Conservation (phyloP, 495 filamentous ascomycete species). For the Apodospora peruviana region DNA sequence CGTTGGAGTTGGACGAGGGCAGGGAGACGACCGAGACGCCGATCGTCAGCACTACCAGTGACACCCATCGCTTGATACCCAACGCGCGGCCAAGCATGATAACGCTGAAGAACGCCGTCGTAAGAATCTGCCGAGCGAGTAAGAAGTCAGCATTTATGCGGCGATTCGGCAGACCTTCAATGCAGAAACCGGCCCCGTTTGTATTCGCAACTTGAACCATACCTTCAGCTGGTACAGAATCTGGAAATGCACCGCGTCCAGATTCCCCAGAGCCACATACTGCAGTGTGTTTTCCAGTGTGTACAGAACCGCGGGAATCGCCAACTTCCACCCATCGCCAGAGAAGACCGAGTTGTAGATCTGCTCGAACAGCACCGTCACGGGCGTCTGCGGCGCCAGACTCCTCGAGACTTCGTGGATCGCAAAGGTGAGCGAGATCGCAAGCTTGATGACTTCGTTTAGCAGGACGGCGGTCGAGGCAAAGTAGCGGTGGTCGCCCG, state of each 20-base stretch:
- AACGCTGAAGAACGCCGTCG: constrained; percentile 84
- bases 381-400: constrained; percentile 68
- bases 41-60: constrained; percentile 70
- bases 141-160: constrained; percentile 4
- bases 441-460: constrained; percentile 87
- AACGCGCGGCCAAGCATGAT: constrained; percentile 66
- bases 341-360: constrained; percentile 79
- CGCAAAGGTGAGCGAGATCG: constrained; percentile 77
- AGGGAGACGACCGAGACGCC: constrained; percentile 88
- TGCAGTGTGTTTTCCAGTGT: constrained; percentile 87
- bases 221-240: constrained; percentile 84
- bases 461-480: constrained; percentile 92
- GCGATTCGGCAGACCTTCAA: not conserved
- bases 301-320: constrained; percentile 82
- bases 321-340: constrained; percentile 94
- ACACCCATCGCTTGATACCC: constrained; percentile 66
- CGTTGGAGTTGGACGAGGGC: constrained; percentile 48
- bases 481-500: constrained; percentile 78
- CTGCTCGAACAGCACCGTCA: constrained; percentile 70
- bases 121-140: constrained; percentile 55
- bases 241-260: constrained; percentile 89
- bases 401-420: constrained; percentile 78
- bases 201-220: too few relatives aligned
- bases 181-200: too few relatives aligned
- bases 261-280: constrained; percentile 85